Conservation (phyloP, 1,284 basidiomycete genomes). For the Trichosporon coremiiforme region DNA sequence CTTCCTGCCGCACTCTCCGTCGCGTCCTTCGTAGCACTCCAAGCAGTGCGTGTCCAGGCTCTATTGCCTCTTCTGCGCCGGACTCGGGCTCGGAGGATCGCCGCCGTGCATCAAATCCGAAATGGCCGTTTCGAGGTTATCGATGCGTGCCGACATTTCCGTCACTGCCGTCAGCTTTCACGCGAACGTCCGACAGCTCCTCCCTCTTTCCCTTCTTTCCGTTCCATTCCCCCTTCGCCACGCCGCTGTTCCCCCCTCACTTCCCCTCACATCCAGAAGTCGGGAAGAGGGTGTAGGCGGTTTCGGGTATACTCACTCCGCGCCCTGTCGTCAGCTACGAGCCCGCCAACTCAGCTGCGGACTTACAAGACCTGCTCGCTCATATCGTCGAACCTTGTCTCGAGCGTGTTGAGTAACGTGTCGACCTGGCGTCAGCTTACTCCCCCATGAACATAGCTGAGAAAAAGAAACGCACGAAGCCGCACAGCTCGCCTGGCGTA, state of each 20-base stretch:
- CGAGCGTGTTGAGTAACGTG: constrained; percentile 49
- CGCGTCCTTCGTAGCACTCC: background rate
- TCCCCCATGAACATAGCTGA: background rate
- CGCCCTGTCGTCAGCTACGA: constrained; percentile 32
- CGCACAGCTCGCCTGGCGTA: constrained; percentile 51
- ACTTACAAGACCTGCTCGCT: constrained; percentile 55
- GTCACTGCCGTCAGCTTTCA: constrained; percentile 42
- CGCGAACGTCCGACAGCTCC: no score
- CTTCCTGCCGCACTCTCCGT: no score
- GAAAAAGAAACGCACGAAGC: constrained; percentile 45
- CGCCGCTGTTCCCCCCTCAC: no score
- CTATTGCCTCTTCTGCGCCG: constrained; percentile 21
- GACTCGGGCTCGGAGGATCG: constrained; percentile 28
- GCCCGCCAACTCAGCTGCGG: no score
- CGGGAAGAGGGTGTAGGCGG: background rate
- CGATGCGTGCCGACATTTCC: constrained; percentile 55
- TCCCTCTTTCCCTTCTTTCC: background rate
- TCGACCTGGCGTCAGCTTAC: constrained; percentile 48
- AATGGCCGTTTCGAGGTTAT: constrained; percentile 54
- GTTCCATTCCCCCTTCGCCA: background rate
- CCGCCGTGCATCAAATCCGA: constrained; percentile 50
- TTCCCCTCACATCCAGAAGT: background rate
- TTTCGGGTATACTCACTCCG: constrained; percentile 39
- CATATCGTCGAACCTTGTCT: constrained; percentile 54
- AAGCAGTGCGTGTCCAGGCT: background rate